phyloP scores from a whole-genome alignment of 225 moss, liverwort and hornwort genomes.

The Sphagnum contortum region DNA sequence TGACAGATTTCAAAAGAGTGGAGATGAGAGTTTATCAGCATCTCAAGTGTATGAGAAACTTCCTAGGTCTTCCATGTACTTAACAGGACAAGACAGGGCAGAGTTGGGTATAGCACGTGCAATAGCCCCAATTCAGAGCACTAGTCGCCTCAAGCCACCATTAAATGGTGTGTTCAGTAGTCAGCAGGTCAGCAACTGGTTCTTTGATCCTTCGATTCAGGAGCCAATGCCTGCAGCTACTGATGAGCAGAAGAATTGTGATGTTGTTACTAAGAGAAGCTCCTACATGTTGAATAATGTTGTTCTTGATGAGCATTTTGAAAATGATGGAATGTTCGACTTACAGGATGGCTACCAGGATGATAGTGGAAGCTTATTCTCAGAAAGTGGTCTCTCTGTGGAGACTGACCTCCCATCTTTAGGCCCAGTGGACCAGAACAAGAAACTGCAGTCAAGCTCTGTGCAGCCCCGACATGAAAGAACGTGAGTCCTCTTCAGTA shows the following conservation, averaged over 20 bases:
- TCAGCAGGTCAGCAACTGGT: constrained; percentile 24
- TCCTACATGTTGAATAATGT: constrained; percentile 52
- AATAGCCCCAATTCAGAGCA: constrained; percentile 16
- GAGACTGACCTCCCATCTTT: constrained; percentile 38
- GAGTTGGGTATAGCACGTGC: constrained; percentile 30
- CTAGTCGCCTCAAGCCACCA: constrained; percentile 21
- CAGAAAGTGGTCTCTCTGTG: constrained; percentile 50
- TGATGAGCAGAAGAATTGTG: constrained; percentile 19
- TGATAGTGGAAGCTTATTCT: constrained; percentile 58
- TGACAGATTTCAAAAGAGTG: constrained; percentile 19
- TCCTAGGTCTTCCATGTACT: constrained; percentile 5
- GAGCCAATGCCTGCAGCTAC: constrained; percentile 5
- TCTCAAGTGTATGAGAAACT: constrained; percentile 36
- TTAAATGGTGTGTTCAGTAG: constrained; percentile 25
- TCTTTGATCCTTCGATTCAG: constrained; percentile 21
- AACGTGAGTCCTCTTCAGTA: constrained; percentile 15
- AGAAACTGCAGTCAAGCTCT: constrained; percentile 25
- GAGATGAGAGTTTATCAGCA: constrained; percentile 31
- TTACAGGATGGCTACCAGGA: constrained; percentile 42
- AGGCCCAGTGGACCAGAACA: constrained; percentile 21
- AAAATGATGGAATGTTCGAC: constrained; percentile 57
- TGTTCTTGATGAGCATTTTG: constrained; percentile 57
- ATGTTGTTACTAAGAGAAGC: constrained; percentile 22
- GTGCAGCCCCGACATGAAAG: constrained; percentile 25
- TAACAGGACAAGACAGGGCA: constrained; percentile 17